Base-by-base conservation (phyloP, 805 yeast genomes). In the Schwanniomyces pseudopolymorphus region DNA sequence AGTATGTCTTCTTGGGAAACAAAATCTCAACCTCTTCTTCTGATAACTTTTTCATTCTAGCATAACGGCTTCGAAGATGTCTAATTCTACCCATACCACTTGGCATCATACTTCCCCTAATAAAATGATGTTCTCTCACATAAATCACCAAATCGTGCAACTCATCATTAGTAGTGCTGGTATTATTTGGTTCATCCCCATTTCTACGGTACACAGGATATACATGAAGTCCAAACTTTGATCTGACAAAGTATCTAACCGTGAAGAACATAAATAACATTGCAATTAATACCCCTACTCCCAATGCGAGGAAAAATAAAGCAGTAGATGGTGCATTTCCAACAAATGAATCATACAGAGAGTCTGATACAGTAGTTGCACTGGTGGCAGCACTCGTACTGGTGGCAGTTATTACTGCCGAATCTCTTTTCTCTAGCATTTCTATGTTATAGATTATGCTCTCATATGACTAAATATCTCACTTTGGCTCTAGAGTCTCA, bases 231-330 rank as follows among this genome's bases (percentile, higher is more conserved):
- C 88, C 88, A 53, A 72, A 75, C 46, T 69, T 73, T 4, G 85
- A 72, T 43, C 87, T 66, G 3, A 83, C 72, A 53, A 83, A 77
- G 59, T 84, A 83, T 41, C 87, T 65, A 43, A 79, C 57, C 9
- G 87, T 79, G 70, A 84, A 82, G 63, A 81, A 81, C 7, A 81
- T 52, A 54, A 84, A 81, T 22, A 81, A 58, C 0, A 71, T 17
- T 4, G 87, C 86, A 33, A 83, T 81, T 19, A 76, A 57, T 10
- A 81, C 76, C 3, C 87, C 88, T 11, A 82, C 79, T 0, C 84
- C 78, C 28, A 84, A 69, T 0, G 88, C 87, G 10, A 84, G 64
- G 61, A 82, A 81, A 62, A 84, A 84, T 25, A 84, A 64, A 28
- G 82, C 81, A 1, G 86, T 81, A 0, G 87, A 79, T 1, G 87